A percentile compares a stretch with the other conserved stretches of the same genome.
phyloP scores from a whole-genome alignment of 495 filamentous ascomycete species.

The Pyrenopolyporus hunteri region DNA sequence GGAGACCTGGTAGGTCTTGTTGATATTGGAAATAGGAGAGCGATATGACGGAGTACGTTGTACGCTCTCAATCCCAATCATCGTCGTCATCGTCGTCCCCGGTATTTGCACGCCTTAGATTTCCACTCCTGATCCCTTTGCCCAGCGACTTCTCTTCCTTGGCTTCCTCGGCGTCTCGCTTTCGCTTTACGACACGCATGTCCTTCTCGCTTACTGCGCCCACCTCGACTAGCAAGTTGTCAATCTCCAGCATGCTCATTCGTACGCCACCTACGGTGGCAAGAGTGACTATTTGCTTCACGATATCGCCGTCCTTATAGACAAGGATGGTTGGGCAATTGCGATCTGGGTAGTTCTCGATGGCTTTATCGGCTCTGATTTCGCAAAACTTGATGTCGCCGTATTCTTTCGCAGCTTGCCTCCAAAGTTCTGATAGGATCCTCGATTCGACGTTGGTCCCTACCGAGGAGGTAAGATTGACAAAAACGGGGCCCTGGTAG shows the following conservation, averaged over 20 bases:
- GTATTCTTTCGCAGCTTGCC: constrained; percentile 78
- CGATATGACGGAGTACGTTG: neutral
- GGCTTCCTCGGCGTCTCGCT: constrained; percentile 63
- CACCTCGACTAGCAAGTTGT: constrained; percentile 78
- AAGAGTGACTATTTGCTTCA: constrained; percentile 85
- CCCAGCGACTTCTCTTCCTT: constrained; percentile 53
- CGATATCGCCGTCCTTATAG: constrained; percentile 90
- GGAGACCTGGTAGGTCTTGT: neutral
- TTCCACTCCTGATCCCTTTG: constrained; percentile 54
- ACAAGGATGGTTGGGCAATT: constrained; percentile 95
- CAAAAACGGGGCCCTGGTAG: constrained; percentile 71
- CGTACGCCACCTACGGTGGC: constrained; percentile 73
- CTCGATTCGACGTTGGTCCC: constrained; percentile 83
- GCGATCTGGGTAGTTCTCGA: constrained; percentile 92
- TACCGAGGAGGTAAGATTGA: constrained; percentile 80
- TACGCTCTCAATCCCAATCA: constrained; percentile 72
- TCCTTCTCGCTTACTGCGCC: constrained; percentile 80
- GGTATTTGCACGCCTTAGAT: constrained; percentile 46
- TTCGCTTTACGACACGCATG: constrained; percentile 72
- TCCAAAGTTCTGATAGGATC: constrained; percentile 85
- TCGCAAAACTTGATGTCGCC: constrained; percentile 98
- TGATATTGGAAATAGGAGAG: neutral
- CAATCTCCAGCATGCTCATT: constrained; percentile 69
- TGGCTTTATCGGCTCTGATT: constrained; percentile 89
- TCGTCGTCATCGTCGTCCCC: constrained; percentile 73